phyloP scores from a whole-genome alignment of 495 filamentous ascomycete species.

The Lasiosphaeriaceae sp. region DNA sequence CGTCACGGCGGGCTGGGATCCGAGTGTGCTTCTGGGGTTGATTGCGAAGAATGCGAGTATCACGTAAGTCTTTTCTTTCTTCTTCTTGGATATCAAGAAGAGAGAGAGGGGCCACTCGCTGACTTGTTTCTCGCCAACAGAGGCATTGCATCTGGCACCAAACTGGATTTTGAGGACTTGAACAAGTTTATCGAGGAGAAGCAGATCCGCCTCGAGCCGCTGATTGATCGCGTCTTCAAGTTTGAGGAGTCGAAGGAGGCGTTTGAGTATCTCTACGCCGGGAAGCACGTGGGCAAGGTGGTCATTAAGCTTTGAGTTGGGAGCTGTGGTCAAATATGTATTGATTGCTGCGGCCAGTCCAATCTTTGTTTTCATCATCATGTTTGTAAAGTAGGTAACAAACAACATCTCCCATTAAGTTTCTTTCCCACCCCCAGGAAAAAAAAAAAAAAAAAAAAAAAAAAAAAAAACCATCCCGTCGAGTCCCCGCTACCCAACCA shows the following conservation, averaged over 20 bases:
- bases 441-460: no score
- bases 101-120: no score
- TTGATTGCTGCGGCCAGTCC: background rate
- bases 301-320: conserved; percentile 18
- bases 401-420: no score
- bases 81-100: no score
- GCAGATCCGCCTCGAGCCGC: conserved; percentile 24
- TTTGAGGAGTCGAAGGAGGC: conserved; percentile 39
- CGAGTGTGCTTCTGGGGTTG: conserved; percentile 10
- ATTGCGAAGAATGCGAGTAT: conserved; percentile 15
- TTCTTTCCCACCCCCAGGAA: no score
- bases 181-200: conserved; percentile 30
- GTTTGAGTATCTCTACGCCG: conserved; percentile 41
- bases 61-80: conserved; percentile 4
- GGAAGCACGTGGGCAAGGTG: conserved; percentile 46
- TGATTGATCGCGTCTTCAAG: conserved; percentile 35
- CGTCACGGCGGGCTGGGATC: conserved; percentile 9
- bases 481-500: no score
- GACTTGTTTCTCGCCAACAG: no score
- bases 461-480: no score
- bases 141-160: conserved; percentile 33
- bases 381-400: background rate
- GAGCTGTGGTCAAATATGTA: no score
- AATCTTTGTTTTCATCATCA: background rate
- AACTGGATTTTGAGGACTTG: conserved; percentile 33